A percentile compares a stretch with the other conserved stretches of the same genome.
These are phyloP conservation scores for Mimosa bimucronata DNA, from an alignment of 306 rosid genomes.

Conservation along the genomic window DNA sequence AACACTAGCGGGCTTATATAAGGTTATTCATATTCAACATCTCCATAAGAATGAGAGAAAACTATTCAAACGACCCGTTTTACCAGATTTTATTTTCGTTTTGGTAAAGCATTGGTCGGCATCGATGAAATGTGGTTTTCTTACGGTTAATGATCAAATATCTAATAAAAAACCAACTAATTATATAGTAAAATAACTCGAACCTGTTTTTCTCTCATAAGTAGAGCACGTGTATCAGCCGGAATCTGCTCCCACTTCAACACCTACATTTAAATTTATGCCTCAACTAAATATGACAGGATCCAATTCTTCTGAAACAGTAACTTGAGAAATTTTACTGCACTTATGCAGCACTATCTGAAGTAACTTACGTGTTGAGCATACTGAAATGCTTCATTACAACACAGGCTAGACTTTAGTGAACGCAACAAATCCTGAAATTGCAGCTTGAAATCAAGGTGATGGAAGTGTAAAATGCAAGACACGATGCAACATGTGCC, in stretches of 20 bases:
- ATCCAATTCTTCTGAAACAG: constrained; percentile 21
- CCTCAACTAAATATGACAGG: constrained; percentile 25
- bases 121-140: neutral
- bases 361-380: constrained; percentile 71
- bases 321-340: constrained; percentile 29
- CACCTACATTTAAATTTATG: constrained; percentile 51
- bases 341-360: constrained; percentile 25
- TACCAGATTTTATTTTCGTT: neutral
- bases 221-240: constrained; percentile 85
- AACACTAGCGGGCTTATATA: neutral
- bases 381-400: constrained; percentile 77
- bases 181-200: constrained; percentile 10
- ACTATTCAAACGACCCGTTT: constrained; percentile 1
- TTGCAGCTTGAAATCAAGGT: constrained; percentile 32
- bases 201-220: constrained; percentile 94
- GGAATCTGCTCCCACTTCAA: constrained; percentile 96
- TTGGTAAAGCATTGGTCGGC: neutral
- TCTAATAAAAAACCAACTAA: constrained; percentile 7
- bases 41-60: neutral
- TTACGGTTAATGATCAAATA: neutral
- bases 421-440: constrained; percentile 72
- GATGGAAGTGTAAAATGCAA: constrained; percentile 1
- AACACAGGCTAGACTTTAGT: constrained; percentile 61
- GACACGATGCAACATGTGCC: neutral
- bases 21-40: constrained; percentile 3